Percentiles rank a stretch among this genome's conserved stretches.
These are phyloP conservation scores for Populus hybrid DNA, from an alignment of 441 rosid genomes.

Conservation along the genomic window DNA sequence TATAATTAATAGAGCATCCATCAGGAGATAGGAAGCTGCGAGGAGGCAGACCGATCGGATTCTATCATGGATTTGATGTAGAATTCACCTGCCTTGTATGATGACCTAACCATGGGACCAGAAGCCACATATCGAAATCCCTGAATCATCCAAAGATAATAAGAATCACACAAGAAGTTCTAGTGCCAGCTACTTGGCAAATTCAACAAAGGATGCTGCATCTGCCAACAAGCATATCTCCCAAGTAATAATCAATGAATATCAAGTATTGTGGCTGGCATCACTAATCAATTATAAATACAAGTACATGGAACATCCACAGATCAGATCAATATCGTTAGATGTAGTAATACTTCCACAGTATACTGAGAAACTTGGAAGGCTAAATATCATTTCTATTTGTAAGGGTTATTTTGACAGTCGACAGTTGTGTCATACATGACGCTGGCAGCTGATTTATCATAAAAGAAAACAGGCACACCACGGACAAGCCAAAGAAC, in stretches of 20 bases:
- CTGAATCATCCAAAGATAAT: constrained; percentile 33
- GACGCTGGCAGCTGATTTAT: neutral
- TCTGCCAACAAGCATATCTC: neutral
- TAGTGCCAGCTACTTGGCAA: neutral
- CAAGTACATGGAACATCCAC: neutral
- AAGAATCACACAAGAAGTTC: neutral
- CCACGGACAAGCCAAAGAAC: neutral
- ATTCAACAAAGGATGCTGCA: neutral
- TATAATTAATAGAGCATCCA: neutral
- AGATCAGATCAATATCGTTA: neutral
- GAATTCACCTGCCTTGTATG: constrained; percentile 99
- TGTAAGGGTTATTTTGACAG: neutral
- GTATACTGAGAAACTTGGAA: neutral
- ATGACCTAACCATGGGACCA: constrained; percentile 98
- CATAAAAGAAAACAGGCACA: neutral
- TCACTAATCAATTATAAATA: neutral
- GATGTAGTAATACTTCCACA: neutral
- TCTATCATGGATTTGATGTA: constrained; percentile 98
- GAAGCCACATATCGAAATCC: constrained; percentile 96
- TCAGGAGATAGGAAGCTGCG: constrained; percentile 32
- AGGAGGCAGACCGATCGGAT: constrained; percentile 66
- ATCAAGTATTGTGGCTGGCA: neutral
- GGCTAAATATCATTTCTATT: neutral
- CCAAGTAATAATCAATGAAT: neutral
- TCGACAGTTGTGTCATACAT: neutral